Evolutionary conservation across 805 yeast genomes (phyloP).

Genomic region (Debaryomyces prosopidis): DNA sequence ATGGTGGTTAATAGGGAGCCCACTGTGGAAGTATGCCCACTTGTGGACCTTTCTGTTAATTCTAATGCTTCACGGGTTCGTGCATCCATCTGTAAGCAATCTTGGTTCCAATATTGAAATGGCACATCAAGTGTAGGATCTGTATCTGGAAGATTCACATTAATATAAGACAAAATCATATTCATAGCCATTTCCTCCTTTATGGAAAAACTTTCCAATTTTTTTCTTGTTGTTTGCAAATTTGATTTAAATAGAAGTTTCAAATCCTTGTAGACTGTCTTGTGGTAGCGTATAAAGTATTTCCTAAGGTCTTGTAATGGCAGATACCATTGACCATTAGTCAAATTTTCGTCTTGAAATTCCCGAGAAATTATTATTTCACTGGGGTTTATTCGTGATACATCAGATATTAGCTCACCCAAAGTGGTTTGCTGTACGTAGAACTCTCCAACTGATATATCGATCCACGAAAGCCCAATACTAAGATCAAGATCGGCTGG

Average conservation of each 20-base stretch:
- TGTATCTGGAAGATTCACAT: slow-evolving; percentile 70
- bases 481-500: slow-evolving; percentile 41
- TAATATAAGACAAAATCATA: slow-evolving; percentile 61
- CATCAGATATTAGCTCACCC: slow-evolving; percentile 63
- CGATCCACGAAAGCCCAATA: slow-evolving; percentile 86
- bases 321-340: slow-evolving; percentile 54
- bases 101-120: slow-evolving; percentile 48
- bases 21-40: slow-evolving; percentile 49
- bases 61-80: slow-evolving; percentile 78
- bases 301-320: slow-evolving; percentile 58
- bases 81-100: slow-evolving; percentile 75
- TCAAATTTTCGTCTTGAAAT: slow-evolving; percentile 37
- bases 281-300: slow-evolving; percentile 59
- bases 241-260: slow-evolving; percentile 33
- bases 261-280: slow-evolving; percentile 28
- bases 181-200: slow-evolving; percentile 64
- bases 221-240: slow-evolving; percentile 36
- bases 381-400: slow-evolving; percentile 76
- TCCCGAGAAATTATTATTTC: slow-evolving; percentile 67
- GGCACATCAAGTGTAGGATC: slow-evolving; percentile 70
- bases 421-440: slow-evolving; percentile 64
- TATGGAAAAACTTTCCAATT: slow-evolving; percentile 28
- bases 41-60: slow-evolving; percentile 52
- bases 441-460: slow-evolving; percentile 79
- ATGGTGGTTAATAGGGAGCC: slow-evolving; percentile 76